A percentile compares a stretch with the other conserved stretches of the same genome.
These are phyloP conservation scores for Suhomyces maxii DNA, from an alignment of 1,139 yeast genomes.

Conservation along the genomic window DNA sequence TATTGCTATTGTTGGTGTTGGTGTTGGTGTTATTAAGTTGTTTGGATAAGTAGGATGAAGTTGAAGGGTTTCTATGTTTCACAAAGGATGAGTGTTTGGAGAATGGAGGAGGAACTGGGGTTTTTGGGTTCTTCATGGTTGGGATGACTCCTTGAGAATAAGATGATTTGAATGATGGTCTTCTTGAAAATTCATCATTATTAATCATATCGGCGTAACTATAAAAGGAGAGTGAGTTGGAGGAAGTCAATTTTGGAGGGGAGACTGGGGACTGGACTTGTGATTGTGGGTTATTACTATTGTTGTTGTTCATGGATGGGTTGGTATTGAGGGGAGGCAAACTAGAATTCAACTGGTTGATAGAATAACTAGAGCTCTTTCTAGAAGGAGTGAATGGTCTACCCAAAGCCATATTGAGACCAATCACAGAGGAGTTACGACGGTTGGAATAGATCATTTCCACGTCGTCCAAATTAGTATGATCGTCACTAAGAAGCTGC, in stretches of 20 bases:
- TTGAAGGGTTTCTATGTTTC: slow-evolving; percentile 15
- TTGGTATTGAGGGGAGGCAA: slow-evolving; percentile 2
- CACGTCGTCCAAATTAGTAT: slow-evolving; percentile 61
- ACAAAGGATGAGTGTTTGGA: slow-evolving; percentile 13
- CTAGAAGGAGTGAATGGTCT: slow-evolving; percentile 42
- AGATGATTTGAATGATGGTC: slow-evolving; percentile 51
- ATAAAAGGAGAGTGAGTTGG: slow-evolving; percentile 64
- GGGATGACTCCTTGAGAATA: slow-evolving; percentile 34
- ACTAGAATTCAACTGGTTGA: slow-evolving; percentile 20
- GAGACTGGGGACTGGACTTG: slow-evolving; percentile 26
- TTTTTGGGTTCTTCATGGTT: slow-evolving; percentile 13
- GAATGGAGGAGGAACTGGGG: slow-evolving; percentile 7
- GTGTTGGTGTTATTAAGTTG: slow-evolving; percentile 12
- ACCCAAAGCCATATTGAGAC: slow-evolving; percentile 63
- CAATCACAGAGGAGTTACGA: slow-evolving; percentile 60
- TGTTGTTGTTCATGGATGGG: slow-evolving; percentile 15
- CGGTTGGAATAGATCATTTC: slow-evolving; percentile 67
- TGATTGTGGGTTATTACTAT: slow-evolving; percentile 9
- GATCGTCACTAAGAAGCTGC: slow-evolving; percentile 55
- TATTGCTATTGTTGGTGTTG: neutral
- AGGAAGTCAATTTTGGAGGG: slow-evolving; percentile 40
- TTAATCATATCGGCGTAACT: slow-evolving; percentile 79
- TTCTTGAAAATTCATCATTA: slow-evolving; percentile 59
- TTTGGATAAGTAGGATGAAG: slow-evolving; percentile 20
- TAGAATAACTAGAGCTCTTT: slow-evolving; percentile 40